Conservation (phyloP, 352 stramenopile species). For the Phytophthora cryptogea region DNA sequence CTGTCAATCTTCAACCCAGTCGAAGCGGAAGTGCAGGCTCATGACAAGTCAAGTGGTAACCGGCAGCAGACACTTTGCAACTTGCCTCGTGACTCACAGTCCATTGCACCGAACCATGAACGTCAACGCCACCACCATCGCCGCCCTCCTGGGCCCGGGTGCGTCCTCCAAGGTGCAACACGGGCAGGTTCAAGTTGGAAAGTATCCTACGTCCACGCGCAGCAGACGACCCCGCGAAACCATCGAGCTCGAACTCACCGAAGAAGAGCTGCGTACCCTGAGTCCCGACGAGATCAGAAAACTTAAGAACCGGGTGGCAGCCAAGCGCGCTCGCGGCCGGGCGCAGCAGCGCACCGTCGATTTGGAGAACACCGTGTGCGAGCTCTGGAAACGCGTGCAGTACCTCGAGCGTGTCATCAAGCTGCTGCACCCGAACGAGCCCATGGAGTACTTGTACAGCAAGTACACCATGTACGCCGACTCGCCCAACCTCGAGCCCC, state of each 20-base stretch:
- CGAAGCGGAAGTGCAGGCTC: not conserved
- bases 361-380: slow-evolving; percentile 54
- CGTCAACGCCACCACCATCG: slow-evolving; percentile 33
- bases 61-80: slow-evolving; percentile 15
- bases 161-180: slow-evolving; percentile 27
- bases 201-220: slow-evolving; percentile 31
- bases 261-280: slow-evolving; percentile 41
- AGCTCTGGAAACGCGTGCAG: slow-evolving; percentile 62
- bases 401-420: slow-evolving; percentile 59
- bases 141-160: slow-evolving; percentile 25
- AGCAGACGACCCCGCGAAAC: slow-evolving; percentile 44
- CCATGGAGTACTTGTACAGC: slow-evolving; percentile 46
- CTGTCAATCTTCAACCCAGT: slow-evolving; percentile 23
- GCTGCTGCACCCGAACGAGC: slow-evolving; percentile 36
- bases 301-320: slow-evolving; percentile 74
- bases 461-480: slow-evolving; percentile 53
- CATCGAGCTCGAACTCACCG: slow-evolving; percentile 60
- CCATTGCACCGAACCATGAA: slow-evolving; percentile 24
- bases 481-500: slow-evolving; percentile 36
- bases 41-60: slow-evolving; percentile 14
- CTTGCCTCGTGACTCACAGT: slow-evolving; percentile 23
- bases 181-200: slow-evolving; percentile 36
- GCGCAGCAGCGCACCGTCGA: slow-evolving; percentile 56
- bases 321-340: slow-evolving; percentile 55
- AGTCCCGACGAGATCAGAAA: slow-evolving; percentile 62